Evolutionary conservation across 441 rosid genomes (phyloP), one percentile per base, ranked within the genome.

Genomic region (Cnidoscolus chayamansa): DNA sequence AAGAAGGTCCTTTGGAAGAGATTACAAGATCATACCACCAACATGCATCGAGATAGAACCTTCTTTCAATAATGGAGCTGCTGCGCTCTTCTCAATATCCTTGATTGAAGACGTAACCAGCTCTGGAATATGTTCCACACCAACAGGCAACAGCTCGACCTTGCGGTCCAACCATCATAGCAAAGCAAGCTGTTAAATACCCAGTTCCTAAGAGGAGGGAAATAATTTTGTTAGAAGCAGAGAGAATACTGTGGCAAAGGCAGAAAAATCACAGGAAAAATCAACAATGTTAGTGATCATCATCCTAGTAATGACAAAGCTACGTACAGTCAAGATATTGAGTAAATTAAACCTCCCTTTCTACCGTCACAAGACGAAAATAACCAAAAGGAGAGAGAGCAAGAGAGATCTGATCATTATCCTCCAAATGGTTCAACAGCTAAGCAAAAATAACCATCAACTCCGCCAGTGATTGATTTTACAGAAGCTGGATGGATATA

Each of bases 171-270:
- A 94, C 97, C 97, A 94, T 90, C 74, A 89, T 48, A 0, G 94
- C 91, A 80, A 94, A 90, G 85, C 98, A 94, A 20, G 99, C 99
- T 2, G 99, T 94, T 77, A 94, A 80, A 76, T 94, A 92, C 32
- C 98, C 98, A 9, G 97, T 92, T 16, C 98, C 97, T 94, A 74
- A n/a, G 59, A 63, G 40, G 63, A 30, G 40, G 66, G 53, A 25
- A 25, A 69, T 9, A 49, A 3, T 68, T 48, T 15, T 53, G 20
- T 25, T 55, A 37, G 10, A 61, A 6, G 25, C 45, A 13, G 5
- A 48, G 17, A 70, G 15, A 57, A 47, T 10, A 40, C n/a, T 40
- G 37, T 10, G 15, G 7, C 17, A 19, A 10, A 49, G n/a, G 45
- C 49, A 17, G 57, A 59, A 30, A 64, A 45, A 25, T 32, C 4